phyloP scores from a whole-genome alignment of 306 rosid species.

The Quercus cerris region DNA sequence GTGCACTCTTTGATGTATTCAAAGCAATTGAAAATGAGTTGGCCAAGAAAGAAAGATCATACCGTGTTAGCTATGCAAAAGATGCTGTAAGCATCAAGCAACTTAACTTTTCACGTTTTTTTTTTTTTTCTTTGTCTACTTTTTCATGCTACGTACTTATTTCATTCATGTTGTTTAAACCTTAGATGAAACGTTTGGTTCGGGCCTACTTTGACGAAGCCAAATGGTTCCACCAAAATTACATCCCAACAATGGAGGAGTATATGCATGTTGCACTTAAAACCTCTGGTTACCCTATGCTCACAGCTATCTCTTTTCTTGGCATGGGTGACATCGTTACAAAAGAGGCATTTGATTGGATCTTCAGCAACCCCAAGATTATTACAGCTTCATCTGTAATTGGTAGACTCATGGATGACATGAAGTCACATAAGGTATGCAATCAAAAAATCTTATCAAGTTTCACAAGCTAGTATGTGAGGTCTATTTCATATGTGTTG shows the following conservation, averaged over 20 bases:
- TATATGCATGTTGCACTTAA: constrained; percentile 19
- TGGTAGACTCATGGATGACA: constrained; percentile 30
- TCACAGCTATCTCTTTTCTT: not conserved
- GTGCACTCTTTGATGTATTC: not conserved
- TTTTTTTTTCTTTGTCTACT: too few species aligned
- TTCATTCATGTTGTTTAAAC: too few species aligned
- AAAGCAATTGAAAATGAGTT: constrained; percentile 27
- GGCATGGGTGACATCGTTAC: constrained; percentile 22
- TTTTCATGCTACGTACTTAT: too few species aligned
- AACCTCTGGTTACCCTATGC: not conserved
- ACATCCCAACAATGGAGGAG: constrained; percentile 36
- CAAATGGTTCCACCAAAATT: constrained; percentile 25
- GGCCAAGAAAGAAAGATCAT: constrained; percentile 11
- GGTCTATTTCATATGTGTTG: too few species aligned
- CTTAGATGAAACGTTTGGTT: constrained; percentile 9
- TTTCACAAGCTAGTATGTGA: too few species aligned
- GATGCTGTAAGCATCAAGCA: too few species aligned
- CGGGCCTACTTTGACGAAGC: constrained; percentile 26
- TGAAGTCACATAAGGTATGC: constrained; percentile 33
- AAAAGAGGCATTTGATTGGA: constrained; percentile 36
- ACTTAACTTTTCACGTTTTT: too few species aligned
- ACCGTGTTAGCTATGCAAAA: too few species aligned
- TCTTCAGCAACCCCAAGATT: constrained; percentile 19
- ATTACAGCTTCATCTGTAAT: constrained; percentile 10
- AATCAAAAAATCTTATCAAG: too few species aligned